Evolutionary conservation across 1,139 yeast genomes (phyloP), one percentile per base, ranked within the genome.

Genomic region (Casaregolazyma lundiana): DNA sequence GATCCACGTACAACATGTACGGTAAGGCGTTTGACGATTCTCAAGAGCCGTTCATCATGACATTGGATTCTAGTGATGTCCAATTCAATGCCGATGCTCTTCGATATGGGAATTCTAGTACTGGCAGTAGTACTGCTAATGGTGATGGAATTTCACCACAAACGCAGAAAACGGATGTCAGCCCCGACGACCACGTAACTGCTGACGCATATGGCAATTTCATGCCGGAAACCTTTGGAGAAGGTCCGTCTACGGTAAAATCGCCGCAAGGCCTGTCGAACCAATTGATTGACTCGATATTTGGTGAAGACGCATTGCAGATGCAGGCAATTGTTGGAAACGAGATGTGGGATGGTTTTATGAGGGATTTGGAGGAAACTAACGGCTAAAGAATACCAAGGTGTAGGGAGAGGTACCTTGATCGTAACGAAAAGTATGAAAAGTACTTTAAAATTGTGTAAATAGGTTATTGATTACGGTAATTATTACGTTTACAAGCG

Each of bases 311-410:
- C 11, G 32, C 26, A 5, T 35, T 41, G 17, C 24, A 35, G n/a
- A 24, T 45, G 38, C 41, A 41, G 11, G 45, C 53, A 44, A 46
- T 53, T 8, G 55, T 57, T 2, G 58, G 57, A 9, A 32, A 41
- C 13, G 60, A 55, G 17, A 58, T 56, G 36, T 57, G 60, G 60
- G 60, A 57, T 29, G 45, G 47, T n/a, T 48, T 57, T 36, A 53
- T 57, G 57, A 49, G 47, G 34, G 50, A 49, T 17, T 37, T 55
- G 35, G 57, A 50, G 16, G 32, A 26, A 4, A 26, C 11, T 26
- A n/a, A n/a, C n/a, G n/a, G n/a, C n/a, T n/a, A n/a, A n/a, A n/a
- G n/a, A n/a, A n/a, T n/a, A n/a, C n/a, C n/a, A n/a, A n/a, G n/a
- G n/a, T n/a, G n/a, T n/a, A n/a, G n/a, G n/a, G n/a, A n/a, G n/a